Evolutionary conservation across 2,329 filamentous ascomycete species (phyloP), one percentile per base, ranked within the genome.

Genomic region (Chrysoporthe cubensis): DNA sequence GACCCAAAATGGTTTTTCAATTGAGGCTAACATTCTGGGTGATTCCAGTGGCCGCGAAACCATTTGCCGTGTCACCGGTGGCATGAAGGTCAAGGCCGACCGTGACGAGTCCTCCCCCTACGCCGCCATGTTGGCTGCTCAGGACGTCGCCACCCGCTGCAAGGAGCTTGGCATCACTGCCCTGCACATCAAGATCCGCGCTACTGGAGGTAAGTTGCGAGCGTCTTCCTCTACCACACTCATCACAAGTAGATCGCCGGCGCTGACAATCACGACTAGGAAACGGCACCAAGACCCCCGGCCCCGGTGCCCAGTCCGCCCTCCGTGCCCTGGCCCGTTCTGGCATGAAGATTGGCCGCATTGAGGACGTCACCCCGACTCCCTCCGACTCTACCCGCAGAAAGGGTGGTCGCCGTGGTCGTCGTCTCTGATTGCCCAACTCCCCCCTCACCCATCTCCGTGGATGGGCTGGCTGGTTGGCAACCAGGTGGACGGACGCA

Each of bases 331-430:
- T 99, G 76, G 96, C 96, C 82, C 96, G 96, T 89, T 94, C 96
- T 78, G 96, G 96, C 83, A 99, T 99, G 96, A 96, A 95, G 89
- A 99, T 99, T 79, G 96, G 96, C 82, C 92, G 96, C 81, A 99
- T 99, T 80, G 96, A 99, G 91, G 96, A 99, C 83, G 96, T 99
- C 74, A 99, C 96, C 78, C 96, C 96, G 78, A 99, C 96, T 71
- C 96, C 96, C 78, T 99, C 96, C 84, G 96, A 99, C 86, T 97
- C 93, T 83, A 99, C 96, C 80, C 93, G 96, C 87, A 94, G 95
- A 88, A 99, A 99, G 94, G 96, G 96, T 88, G 96, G 96, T 97
- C 94, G 96, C 86, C 95, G 96, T 92, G 96, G 96, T 98, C 96
- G 96, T 87, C 95, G 96, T 97, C 92, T 99, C 85, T 99, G 88